Percentiles rank a stretch among this genome's conserved stretches.
Evolutionary conservation across 2,329 filamentous ascomycete genomes (phyloP).

Genomic region (Pyricularia grisea): DNA sequence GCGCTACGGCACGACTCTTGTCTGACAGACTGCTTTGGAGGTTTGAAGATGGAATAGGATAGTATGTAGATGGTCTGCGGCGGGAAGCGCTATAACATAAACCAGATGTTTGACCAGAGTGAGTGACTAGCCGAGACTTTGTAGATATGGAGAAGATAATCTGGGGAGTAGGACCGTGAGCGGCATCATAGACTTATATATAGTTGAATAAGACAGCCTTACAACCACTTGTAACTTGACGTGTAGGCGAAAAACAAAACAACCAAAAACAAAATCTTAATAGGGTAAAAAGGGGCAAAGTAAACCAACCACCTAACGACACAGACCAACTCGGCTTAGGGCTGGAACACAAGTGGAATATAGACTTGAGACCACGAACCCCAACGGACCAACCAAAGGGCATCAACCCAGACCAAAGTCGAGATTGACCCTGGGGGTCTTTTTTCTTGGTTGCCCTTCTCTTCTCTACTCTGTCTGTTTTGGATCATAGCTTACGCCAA

Average conservation of each 20-base stretch:
- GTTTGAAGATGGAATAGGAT: neutral
- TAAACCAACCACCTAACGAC: neutral
- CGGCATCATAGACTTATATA: neutral
- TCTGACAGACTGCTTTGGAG: neutral
- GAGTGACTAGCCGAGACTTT: neutral
- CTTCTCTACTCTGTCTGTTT: neutral
- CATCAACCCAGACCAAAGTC: neutral
- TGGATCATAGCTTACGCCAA: neutral
- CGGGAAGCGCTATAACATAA: neutral
- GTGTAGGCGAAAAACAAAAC: neutral
- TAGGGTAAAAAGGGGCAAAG: neutral
- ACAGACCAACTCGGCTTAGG: neutral
- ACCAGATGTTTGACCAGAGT: neutral
- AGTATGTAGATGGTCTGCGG: neutral
- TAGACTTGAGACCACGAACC: neutral
- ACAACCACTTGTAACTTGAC: neutral
- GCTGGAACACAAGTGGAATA: neutral
- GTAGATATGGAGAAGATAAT: neutral
- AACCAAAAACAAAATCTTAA: conserved; percentile 2
- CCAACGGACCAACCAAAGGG: neutral
- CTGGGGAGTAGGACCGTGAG: neutral
- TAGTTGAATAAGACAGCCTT: neutral
- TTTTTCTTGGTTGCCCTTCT: no score
- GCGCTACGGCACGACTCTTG: neutral
- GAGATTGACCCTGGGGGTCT: neutral